A percentile compares a stretch with the other conserved stretches of the same genome.
These are phyloP conservation scores for Elsinoe perseae DNA, from an alignment of 2,329 filamentous ascomycete species.

Conservation along the genomic window DNA sequence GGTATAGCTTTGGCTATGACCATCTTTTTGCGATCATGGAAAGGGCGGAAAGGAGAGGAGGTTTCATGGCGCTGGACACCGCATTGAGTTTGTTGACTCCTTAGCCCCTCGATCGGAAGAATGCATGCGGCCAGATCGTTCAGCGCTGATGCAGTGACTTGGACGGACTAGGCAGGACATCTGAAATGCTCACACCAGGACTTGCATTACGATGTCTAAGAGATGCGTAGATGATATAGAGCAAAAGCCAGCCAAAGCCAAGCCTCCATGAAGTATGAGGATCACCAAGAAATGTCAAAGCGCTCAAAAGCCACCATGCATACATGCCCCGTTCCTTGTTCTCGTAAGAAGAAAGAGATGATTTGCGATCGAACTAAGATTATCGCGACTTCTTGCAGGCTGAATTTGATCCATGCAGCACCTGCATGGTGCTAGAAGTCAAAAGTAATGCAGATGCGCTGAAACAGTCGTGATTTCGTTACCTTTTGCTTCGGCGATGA, in stretches of 20 bases:
- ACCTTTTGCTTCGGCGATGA: not conserved
- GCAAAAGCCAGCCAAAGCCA: not conserved
- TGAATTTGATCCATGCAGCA: not conserved
- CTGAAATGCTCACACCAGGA: not conserved
- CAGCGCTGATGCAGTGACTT: too few species aligned
- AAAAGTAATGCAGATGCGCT: not conserved
- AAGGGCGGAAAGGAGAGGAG: not conserved
- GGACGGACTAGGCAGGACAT: not conserved
- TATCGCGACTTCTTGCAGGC: not conserved
- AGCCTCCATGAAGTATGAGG: not conserved
- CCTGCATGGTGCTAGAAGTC: not conserved
- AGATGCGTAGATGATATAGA: slow-evolving; percentile 5
- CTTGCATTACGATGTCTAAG: slow-evolving; percentile 5
- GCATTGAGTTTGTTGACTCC: not conserved
- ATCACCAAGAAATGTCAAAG: slow-evolving; percentile 3
- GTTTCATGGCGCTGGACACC: not conserved
- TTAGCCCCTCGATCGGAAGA: too few species aligned
- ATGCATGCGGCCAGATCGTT: too few species aligned
- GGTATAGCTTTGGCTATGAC: not conserved
- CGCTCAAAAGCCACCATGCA: slow-evolving; percentile 8
- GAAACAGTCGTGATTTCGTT: not conserved
- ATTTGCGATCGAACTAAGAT: not conserved
- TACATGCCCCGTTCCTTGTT: not conserved
- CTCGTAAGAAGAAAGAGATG: not conserved
- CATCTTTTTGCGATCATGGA: not conserved